Conservation (phyloP, 257 asterid species). For the Plectranthus barbatus region DNA sequence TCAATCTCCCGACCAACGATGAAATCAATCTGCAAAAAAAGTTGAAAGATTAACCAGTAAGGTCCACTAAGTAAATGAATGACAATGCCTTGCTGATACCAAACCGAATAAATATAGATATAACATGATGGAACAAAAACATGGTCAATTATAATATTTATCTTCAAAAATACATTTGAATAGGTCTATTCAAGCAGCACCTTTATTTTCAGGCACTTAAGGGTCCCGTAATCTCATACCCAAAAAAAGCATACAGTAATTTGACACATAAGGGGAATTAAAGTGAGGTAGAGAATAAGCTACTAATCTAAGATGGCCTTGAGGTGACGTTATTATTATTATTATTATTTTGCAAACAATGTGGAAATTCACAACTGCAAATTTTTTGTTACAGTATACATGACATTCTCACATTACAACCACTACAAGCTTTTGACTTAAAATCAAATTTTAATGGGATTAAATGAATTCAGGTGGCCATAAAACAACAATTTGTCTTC, state of each 20-base stretch:
- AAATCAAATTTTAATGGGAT: neutral
- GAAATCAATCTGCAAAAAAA: conserved; percentile 57
- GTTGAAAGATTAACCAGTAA: conserved; percentile 6
- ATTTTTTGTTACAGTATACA: neutral
- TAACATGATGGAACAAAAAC: neutral
- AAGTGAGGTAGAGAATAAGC: neutral
- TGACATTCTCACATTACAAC: neutral
- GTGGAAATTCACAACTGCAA: neutral
- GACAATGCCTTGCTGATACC: neutral
- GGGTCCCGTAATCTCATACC: neutral
- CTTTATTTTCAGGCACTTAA: neutral
- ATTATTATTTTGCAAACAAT: no score
- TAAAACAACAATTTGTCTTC: neutral
- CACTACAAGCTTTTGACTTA: neutral
- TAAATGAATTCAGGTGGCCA: conserved; percentile 2
- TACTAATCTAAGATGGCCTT: neutral
- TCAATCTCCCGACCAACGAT: conserved; percentile 81
- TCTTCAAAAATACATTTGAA: neutral
- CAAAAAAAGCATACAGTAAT: neutral
- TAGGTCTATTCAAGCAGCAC: neutral
- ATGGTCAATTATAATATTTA: no score
- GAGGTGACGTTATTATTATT: no score
- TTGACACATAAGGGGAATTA: neutral
- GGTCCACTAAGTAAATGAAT: no score
- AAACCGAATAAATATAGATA: neutral